These are phyloP conservation scores for Flaveria ramosissima DNA, from an alignment of 129 eudicot species.

Conservation along the genomic window DNA sequence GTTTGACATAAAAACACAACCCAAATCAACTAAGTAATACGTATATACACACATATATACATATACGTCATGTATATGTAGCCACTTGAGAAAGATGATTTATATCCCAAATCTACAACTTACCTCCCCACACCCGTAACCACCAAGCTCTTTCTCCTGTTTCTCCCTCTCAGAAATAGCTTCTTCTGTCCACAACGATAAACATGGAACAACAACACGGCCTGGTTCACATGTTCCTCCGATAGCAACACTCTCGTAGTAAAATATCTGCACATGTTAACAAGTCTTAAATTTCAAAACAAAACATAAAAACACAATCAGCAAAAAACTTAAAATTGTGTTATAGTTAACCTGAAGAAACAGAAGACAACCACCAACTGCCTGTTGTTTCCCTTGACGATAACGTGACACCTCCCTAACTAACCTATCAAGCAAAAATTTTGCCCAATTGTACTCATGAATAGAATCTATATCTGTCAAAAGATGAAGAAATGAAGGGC, in stretches of 20 bases:
- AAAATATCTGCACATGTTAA: slow-evolving; percentile 54
- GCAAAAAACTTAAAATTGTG: not conserved
- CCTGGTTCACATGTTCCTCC: slow-evolving; percentile 60
- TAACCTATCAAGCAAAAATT: slow-evolving; percentile 73
- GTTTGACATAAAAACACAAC: not conserved
- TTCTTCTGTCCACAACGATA: slow-evolving; percentile 80
- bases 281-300: not conserved
- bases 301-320: not conserved
- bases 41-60: not conserved
- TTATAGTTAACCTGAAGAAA: slow-evolving; percentile 65
- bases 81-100: slow-evolving; percentile 1
- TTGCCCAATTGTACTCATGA: slow-evolving; percentile 84
- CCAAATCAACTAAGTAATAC: not conserved
- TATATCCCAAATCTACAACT: no score
- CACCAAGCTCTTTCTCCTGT: slow-evolving; percentile 77
- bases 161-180: slow-evolving; percentile 80
- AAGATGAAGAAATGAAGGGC: slow-evolving; percentile 80
- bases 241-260: slow-evolving; percentile 78
- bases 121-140: slow-evolving; percentile 88
- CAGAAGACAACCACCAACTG: slow-evolving; percentile 85
- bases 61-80: not conserved
- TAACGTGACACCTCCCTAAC: slow-evolving; percentile 83
- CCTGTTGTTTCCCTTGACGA: slow-evolving; percentile 85
- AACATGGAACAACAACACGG: slow-evolving; percentile 63
- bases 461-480: slow-evolving; percentile 67